phyloP scores from a whole-genome alignment of 805 yeast genomes.

The Myxozyma neglecta region DNA sequence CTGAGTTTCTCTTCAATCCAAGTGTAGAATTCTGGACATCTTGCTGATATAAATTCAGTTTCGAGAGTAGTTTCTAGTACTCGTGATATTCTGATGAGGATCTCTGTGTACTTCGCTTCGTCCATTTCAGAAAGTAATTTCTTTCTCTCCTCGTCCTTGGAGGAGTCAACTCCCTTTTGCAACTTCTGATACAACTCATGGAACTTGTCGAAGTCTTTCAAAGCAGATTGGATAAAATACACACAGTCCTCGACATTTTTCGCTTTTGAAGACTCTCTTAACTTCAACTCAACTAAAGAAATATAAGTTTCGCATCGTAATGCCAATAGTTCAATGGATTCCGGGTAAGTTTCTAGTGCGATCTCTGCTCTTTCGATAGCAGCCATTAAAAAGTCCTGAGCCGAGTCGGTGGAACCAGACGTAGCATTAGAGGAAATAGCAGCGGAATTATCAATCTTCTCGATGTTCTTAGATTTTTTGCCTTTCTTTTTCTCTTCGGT shows the following conservation, averaged over 20 bases:
- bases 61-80: slow-evolving; percentile 26
- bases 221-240: slow-evolving; percentile 20
- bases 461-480: slow-evolving; percentile 33
- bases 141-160: neutral
- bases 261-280: slow-evolving; percentile 23
- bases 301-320: slow-evolving; percentile 51
- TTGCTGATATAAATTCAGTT: slow-evolving; percentile 18
- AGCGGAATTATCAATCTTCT: slow-evolving; percentile 14
- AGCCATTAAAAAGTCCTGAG: slow-evolving; percentile 62
- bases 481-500: slow-evolving; percentile 22
- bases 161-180: neutral
- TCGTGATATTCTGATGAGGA: slow-evolving; percentile 14
- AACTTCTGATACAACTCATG: neutral
- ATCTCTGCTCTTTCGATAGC: slow-evolving; percentile 66
- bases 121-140: neutral
- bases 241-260: slow-evolving; percentile 44
- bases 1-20: slow-evolving; percentile 17
- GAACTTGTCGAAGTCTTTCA: slow-evolving; percentile 25
- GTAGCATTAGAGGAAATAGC: neutral
- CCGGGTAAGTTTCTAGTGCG: slow-evolving; percentile 56
- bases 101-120: neutral
- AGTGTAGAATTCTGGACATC: slow-evolving; percentile 22
- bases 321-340: slow-evolving; percentile 50
- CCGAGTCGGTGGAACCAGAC: slow-evolving; percentile 39
- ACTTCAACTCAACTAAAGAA: slow-evolving; percentile 47